phyloP scores from a whole-genome alignment of 306 rosid species.

The Quercus engelmannii region DNA sequence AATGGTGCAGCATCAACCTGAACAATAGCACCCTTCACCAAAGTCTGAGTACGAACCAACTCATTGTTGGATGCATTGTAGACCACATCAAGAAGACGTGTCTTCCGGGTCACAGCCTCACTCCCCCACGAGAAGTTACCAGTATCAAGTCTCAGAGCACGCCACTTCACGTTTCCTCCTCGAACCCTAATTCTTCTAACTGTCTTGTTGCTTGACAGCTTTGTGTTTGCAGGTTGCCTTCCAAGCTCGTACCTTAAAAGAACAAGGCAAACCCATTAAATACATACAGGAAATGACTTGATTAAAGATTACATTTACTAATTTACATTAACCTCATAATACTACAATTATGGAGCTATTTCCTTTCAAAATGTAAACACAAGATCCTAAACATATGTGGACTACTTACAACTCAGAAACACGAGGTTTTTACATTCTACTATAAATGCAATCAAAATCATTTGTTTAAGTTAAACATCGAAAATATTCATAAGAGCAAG shows the following conservation, averaged over 20 bases:
- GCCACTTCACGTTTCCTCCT: slow-evolving; percentile 70
- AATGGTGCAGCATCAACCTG: slow-evolving; percentile 73
- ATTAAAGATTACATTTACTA: neutral
- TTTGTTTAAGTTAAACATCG: neutral
- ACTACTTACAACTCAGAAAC: neutral
- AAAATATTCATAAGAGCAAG: neutral
- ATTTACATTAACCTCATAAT: neutral
- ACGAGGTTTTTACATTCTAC: neutral
- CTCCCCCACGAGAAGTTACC: slow-evolving; percentile 71
- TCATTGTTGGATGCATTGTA: slow-evolving; percentile 70
- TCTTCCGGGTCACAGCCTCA: slow-evolving; percentile 56
- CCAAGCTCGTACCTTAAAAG: slow-evolving; percentile 58
- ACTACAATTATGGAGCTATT: neutral
- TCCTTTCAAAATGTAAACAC: neutral
- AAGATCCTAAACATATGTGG: neutral
- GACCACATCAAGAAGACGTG: slow-evolving; percentile 62
- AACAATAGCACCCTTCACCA: slow-evolving; percentile 63
- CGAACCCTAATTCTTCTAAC: slow-evolving; percentile 58
- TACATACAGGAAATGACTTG: neutral
- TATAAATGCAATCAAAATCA: too few species aligned
- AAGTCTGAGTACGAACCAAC: slow-evolving; percentile 61
- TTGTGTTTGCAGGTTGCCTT: slow-evolving; percentile 64
- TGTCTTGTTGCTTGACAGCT: slow-evolving; percentile 60
- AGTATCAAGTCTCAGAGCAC: slow-evolving; percentile 67
- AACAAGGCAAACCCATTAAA: neutral